Base-by-base conservation (phyloP, 192 early-diverging fungal genomes). In the Entophlyctis helioformis region DNA sequence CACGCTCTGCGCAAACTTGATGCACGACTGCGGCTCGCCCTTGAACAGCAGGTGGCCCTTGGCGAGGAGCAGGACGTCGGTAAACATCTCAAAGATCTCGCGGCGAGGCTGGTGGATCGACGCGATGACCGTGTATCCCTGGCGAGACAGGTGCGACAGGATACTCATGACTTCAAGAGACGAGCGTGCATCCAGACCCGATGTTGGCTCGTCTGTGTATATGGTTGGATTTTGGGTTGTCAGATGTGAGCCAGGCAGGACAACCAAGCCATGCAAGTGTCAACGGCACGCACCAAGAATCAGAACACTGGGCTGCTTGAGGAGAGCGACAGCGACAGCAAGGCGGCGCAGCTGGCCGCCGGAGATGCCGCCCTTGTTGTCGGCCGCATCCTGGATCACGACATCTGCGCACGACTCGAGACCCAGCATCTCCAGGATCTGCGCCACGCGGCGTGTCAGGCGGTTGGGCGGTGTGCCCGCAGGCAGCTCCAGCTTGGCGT, bases 151-250 rank as follows among this genome's bases (percentile, higher is more conserved):
- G 8, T 34, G 32, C 32, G 55, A 38, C 9, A 78, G 62, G 26
- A 69, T 56, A 11, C 55, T 50, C 25, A 72, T 59, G 29, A 76
- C 28, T n/a, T n/a, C n/a, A n/a, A n/a, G n/a, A n/a, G n/a, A n/a
- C n/a, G n/a, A n/a, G n/a, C n/a, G n/a, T n/a, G 1, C 27, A 52
- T 42, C 50, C 7, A 54, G 43, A 13, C 53, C 53, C n/a, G 44
- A 47, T 6, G 53, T 54, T 18, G 53, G 53, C 38, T 60, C 58
- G 42, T 60, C 58, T 39, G n/a, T n/a, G n/a, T n/a, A 43, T 25
- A 18, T 6, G 25, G 5, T 16, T 34, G 33, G 15, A 34, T 10
- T 34, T 8, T 11, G 20, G 20, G 15, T 6, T 23, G 32, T 7
- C 32, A 7, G 15, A 15, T 34, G n/a, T 15, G 32, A 15, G 8